phyloP scores from a whole-genome alignment of 257 asterid species.

The Euphrasia confusa region DNA sequence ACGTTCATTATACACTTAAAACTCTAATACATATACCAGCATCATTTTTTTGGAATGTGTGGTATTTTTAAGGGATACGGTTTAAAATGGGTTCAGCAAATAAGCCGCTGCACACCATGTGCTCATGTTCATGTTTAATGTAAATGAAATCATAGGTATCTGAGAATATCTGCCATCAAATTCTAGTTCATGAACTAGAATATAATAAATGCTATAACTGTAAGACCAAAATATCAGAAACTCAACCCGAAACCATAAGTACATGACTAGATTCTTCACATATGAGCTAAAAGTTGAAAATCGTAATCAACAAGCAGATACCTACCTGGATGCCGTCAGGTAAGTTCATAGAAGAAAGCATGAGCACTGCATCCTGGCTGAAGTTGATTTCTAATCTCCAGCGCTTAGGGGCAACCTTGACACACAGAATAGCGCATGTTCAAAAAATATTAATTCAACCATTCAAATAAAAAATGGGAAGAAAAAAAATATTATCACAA shows the following conservation, averaged over 20 bases:
- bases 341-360: constrained; percentile 93
- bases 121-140: background rate
- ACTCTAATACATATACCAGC: background rate
- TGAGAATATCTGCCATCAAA: background rate
- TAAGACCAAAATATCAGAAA: background rate
- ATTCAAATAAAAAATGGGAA: background rate
- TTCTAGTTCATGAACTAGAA: background rate
- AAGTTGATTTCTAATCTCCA: constrained; percentile 92
- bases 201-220: too few relatives aligned
- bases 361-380: constrained; percentile 85
- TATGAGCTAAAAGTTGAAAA: constrained; percentile 10
- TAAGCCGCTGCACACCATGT: background rate
- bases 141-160: constrained; percentile 19
- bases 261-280: background rate
- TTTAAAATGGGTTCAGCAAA: background rate
- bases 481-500: background rate
- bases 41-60: background rate
- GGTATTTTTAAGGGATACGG: background rate
- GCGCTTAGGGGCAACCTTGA: constrained; percentile 87
- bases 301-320: constrained; percentile 21
- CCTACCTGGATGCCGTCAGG: constrained; percentile 99
- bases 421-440: background rate
- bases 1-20: constrained; percentile 5
- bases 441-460: background rate
- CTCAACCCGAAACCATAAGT: constrained; percentile 1